These are phyloP conservation scores for Diaporthe aspalathi DNA, from an alignment of 2,329 filamentous ascomycete species.

Conservation along the genomic window DNA sequence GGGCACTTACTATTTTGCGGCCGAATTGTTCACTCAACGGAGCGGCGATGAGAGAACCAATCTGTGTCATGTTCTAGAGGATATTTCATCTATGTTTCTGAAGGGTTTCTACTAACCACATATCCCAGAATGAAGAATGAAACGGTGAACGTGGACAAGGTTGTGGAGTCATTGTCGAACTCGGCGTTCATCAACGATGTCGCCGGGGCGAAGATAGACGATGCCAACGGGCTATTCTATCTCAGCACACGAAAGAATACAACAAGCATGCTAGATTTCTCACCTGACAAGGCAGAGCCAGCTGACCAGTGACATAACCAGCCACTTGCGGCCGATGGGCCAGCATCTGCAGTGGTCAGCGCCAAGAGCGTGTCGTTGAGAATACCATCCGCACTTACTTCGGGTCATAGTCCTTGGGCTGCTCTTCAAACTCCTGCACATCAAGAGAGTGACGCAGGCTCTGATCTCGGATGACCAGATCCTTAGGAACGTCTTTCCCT, in stretches of 20 bases:
- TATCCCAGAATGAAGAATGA: slow-evolving; percentile 16
- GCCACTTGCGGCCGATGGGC: not conserved
- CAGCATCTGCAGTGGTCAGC: not conserved
- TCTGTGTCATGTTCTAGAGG: not conserved
- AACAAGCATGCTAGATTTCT: not conserved
- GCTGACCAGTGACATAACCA: slow-evolving; percentile 6
- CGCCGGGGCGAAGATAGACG: not conserved
- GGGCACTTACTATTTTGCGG: slow-evolving; percentile 5
- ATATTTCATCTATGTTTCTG: not conserved
- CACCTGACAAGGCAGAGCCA: slow-evolving; percentile 15
- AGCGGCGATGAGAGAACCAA: slow-evolving; percentile 3
- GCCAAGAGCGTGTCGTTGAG: not conserved
- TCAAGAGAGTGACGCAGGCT: not conserved
- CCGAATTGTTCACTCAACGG: slow-evolving; percentile 10
- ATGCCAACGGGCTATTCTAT: not conserved
- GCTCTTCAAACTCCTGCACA: not conserved
- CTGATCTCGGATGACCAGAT: not conserved
- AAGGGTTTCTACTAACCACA: not conserved
- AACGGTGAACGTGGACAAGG: not conserved
- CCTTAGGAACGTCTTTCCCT: not conserved
- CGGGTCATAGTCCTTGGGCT: not conserved
- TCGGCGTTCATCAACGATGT: slow-evolving; percentile 1
- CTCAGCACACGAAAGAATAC: not conserved
- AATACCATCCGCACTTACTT: not conserved
- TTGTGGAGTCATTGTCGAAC: slow-evolving; percentile 5